phyloP scores from a whole-genome alignment of 2,329 filamentous ascomycete species.

The Penicillium frequentans region DNA sequence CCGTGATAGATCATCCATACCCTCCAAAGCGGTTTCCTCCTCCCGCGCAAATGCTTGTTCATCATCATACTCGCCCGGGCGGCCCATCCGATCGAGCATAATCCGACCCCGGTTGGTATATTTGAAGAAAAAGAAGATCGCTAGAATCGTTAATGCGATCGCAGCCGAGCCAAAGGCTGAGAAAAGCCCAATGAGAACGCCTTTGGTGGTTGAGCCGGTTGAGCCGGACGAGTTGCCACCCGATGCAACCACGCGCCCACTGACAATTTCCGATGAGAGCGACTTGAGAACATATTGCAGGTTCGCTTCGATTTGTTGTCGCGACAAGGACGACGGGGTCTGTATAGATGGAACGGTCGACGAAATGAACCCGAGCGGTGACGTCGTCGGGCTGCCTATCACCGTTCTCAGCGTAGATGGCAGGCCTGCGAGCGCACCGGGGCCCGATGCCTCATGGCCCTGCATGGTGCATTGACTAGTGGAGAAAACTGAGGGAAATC shows the following conservation, averaged over 20 bases:
- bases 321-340: slow-evolving; percentile 15
- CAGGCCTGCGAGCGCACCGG: slow-evolving; percentile 34
- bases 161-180: slow-evolving; percentile 91
- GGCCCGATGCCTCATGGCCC: slow-evolving; percentile 40
- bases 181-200: slow-evolving; percentile 90
- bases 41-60: slow-evolving; percentile 92
- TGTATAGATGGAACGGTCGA: slow-evolving; percentile 11
- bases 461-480: slow-evolving; percentile 40
- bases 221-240: slow-evolving; percentile 50
- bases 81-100: slow-evolving; percentile 85
- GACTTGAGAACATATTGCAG: slow-evolving; percentile 41
- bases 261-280: slow-evolving; percentile 24
- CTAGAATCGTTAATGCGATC: slow-evolving; percentile 75
- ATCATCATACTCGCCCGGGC: slow-evolving; percentile 95
- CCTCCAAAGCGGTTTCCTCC: slow-evolving; percentile 90
- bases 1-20: slow-evolving; percentile 90
- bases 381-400: slow-evolving; percentile 29
- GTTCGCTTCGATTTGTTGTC: slow-evolving; percentile 26
- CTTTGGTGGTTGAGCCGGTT: slow-evolving; percentile 64
- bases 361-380: slow-evolving; percentile 23
- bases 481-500: not conserved
- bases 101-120: slow-evolving; percentile 88
- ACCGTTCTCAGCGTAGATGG: slow-evolving; percentile 36
- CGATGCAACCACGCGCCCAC: slow-evolving; percentile 27
- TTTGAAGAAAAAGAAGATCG: slow-evolving; percentile 88